A percentile compares a stretch with the other conserved stretches of the same genome.
These are phyloP conservation scores for Paecilomyces sp. DNA, from an alignment of 2,329 filamentous ascomycete species.

Conservation along the genomic window DNA sequence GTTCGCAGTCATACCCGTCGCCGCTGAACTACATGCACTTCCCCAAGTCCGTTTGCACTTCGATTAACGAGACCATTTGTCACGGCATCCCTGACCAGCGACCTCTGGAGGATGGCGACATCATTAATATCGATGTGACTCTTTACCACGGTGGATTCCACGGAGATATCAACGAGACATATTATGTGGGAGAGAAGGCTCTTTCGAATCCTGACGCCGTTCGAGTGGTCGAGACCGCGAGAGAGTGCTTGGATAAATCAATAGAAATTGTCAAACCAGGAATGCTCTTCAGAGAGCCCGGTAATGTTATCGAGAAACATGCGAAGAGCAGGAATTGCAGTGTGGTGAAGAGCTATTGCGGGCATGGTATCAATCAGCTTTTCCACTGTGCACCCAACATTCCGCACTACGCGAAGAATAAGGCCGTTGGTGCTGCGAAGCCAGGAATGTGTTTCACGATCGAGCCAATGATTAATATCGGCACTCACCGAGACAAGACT, in stretches of 20 bases:
- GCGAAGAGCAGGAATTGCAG: constrained; percentile 80
- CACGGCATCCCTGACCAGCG: constrained; percentile 95
- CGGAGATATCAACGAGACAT: constrained; percentile 95
- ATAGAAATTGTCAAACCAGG: constrained; percentile 92
- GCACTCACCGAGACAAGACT: constrained; percentile 84
- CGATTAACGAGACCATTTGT: constrained; percentile 94
- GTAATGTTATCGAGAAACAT: constrained; percentile 90
- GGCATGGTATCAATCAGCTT: constrained; percentile 86
- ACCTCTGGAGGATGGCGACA: constrained; percentile 81
- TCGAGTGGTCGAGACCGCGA: constrained; percentile 80
- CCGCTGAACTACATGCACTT: constrained; percentile 94
- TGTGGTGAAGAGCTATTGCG: constrained; percentile 92
- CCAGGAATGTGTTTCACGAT: constrained; percentile 98
- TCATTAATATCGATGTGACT: constrained; percentile 93
- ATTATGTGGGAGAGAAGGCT: constrained; percentile 90
- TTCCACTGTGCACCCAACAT: constrained; percentile 94
- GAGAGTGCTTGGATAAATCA: constrained; percentile 82
- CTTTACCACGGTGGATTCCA: constrained; percentile 94
- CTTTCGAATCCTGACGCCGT: constrained; percentile 78
- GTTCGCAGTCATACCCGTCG: constrained; percentile 78
- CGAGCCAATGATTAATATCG: constrained; percentile 94
- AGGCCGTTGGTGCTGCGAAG: constrained; percentile 89
- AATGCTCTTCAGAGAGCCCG: constrained; percentile 84
- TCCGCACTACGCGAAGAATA: constrained; percentile 97
- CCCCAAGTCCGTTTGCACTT: constrained; percentile 96